phyloP scores from a whole-genome alignment of 2,329 filamentous ascomycete genomes.

The Gyromitra esculenta region DNA sequence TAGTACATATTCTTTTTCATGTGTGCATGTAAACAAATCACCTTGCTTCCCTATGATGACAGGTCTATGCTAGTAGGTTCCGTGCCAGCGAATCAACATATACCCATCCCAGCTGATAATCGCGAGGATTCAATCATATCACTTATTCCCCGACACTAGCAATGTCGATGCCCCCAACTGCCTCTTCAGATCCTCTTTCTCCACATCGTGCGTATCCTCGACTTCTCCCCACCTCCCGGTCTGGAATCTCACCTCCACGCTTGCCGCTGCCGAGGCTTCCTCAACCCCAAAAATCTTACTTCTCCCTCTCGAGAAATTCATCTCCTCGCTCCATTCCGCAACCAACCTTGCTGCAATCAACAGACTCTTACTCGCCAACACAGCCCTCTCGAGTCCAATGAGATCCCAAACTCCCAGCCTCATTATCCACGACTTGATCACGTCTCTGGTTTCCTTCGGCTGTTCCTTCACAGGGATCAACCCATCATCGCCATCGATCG shows the following conservation, averaged over 20 bases:
- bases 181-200: conserved; percentile 85
- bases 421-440: conserved; percentile 80
- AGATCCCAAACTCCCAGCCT: conserved; percentile 81
- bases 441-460: conserved; percentile 75
- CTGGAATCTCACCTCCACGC: conserved; percentile 89
- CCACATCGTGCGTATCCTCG: conserved; percentile 96
- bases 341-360: conserved; percentile 79
- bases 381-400: conserved; percentile 83
- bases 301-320: conserved; percentile 64
- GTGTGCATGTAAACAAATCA: neutral
- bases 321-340: conserved; percentile 85
- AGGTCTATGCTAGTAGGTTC: neutral
- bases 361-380: conserved; percentile 86
- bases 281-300: conserved; percentile 75
- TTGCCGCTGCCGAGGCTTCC: conserved; percentile 80
- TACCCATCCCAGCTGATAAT: neutral
- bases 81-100: neutral
- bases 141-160: conserved; percentile 67
- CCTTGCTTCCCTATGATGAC: neutral
- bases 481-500: conserved; percentile 65
- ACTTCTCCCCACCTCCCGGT: conserved; percentile 93
- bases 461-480: conserved; percentile 78
- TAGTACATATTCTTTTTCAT: neutral
- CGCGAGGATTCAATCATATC: neutral
- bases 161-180: conserved; percentile 89